Base-by-base conservation (phyloP, 805 yeast species). In the Millerago galiae region DNA sequence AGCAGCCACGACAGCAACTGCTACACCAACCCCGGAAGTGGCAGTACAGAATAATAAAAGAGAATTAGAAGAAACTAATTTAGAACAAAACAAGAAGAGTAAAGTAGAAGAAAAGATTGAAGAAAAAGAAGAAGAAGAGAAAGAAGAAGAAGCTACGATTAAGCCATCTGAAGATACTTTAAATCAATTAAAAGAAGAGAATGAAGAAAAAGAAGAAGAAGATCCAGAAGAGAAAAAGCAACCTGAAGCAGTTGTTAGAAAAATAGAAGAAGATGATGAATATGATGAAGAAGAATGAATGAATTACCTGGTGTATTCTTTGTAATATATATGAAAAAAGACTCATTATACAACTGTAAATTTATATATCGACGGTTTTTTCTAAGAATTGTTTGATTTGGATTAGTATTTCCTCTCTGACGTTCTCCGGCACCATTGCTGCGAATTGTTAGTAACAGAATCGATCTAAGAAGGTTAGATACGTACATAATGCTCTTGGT, bases 381-480 rank as follows among this genome's bases (percentile, higher is more conserved):
- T 81, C 79, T 40, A 83, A 66, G 50, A 82, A 82, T 18, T 65
- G 71, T 58, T 70, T 71, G 34, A 88, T 78, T 58, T 74, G 75
- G 25, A 66, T 65, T 48, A 86, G 59, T 7, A 81, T 68, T 27
- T 77, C 84, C 6, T 72, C 66, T 55, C 75, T 81, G 11, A 88
- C 81, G 5, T 68, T 66, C 8, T 72, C 77, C 1, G 95, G 88
- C 2, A 88, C 88, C 73, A 79, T 65, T 1, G 64, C 74, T 55
- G 28, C 5, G 29, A 9, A 14, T 28, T 13, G 49, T 49, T 48
- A 47, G 52, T 53, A 42, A 3, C 2, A 10, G n/a, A 11, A n/a
- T n/a, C n/a, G n/a, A n/a, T n/a, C n/a, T 4, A 27, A 10, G 5
- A 27, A 10, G 2, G 29, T 12, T 27, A 11, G 29, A 17, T 17